These are phyloP conservation scores for Wickerhamiella azymoides DNA, from an alignment of 805 yeast species.

Conservation along the genomic window DNA sequence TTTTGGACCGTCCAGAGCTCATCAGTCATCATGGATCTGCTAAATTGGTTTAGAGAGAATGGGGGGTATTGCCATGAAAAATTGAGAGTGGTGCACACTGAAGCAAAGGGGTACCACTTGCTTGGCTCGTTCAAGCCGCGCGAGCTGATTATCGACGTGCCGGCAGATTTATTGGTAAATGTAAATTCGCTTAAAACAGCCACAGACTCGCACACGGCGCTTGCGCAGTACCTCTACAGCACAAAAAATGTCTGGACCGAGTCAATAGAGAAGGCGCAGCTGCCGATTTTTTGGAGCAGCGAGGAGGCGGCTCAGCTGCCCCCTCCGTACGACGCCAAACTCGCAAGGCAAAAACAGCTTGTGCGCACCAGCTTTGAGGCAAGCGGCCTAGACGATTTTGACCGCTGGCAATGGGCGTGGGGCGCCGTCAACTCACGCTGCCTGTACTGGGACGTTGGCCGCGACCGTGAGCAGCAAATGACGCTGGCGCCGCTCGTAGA, in stretches of 20 bases:
- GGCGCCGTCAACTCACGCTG: slow-evolving; percentile 85
- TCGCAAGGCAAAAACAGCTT: slow-evolving; percentile 13
- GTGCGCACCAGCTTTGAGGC: not conserved
- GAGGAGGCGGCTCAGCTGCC: slow-evolving; percentile 15
- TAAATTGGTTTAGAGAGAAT: not conserved
- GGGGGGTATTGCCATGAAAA: slow-evolving; percentile 1
- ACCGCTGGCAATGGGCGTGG: slow-evolving; percentile 55
- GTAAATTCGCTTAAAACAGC: not conserved
- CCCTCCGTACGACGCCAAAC: slow-evolving; percentile 11
- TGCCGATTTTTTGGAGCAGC: slow-evolving; percentile 27
- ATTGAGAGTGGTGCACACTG: not conserved
- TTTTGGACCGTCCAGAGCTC: slow-evolving; percentile 2
- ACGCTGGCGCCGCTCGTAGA: slow-evolving; percentile 89
- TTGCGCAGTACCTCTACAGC: slow-evolving; percentile 1
- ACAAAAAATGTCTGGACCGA: not conserved
- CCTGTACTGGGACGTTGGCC: slow-evolving; percentile 56
- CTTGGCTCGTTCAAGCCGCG: not conserved
- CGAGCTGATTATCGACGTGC: slow-evolving; percentile 3
- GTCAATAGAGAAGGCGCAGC: not conserved
- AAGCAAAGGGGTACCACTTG: not conserved
- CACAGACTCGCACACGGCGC: not conserved
- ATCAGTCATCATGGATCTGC: slow-evolving; percentile 4
- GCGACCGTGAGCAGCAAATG: slow-evolving; percentile 50
- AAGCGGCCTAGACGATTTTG: not conserved
- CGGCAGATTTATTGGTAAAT: not conserved